Conservation (phyloP, 768 basidiomycete genomes). For the Mycena amicta region DNA sequence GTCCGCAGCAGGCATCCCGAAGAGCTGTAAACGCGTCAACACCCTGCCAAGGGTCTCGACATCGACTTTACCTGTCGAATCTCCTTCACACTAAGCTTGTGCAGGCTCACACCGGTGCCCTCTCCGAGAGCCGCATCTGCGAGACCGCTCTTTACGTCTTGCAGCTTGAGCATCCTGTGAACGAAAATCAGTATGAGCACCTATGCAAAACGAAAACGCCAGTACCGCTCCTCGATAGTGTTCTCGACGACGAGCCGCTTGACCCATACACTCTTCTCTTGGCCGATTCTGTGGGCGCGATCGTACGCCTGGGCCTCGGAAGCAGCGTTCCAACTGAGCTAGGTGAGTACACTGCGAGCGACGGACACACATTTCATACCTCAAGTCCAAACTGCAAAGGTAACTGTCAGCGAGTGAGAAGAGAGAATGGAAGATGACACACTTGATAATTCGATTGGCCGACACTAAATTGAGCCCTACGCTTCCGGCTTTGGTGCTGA, state of each 20-base stretch:
- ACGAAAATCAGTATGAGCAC: not conserved
- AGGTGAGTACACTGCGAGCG: not conserved
- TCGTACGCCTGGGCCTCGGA: slow-evolving; percentile 69
- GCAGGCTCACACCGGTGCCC: slow-evolving; percentile 59
- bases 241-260: slow-evolving; percentile 67
- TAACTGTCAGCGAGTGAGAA: not conserved
- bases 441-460: slow-evolving; percentile 72
- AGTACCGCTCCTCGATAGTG: slow-evolving; percentile 76
- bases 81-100: slow-evolving; percentile 70
- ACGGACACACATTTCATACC: too few relatives aligned
- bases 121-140: slow-evolving; percentile 74
- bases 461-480: slow-evolving; percentile 70
- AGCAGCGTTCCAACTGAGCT: slow-evolving; percentile 62
- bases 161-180: slow-evolving; percentile 64
- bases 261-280: slow-evolving; percentile 68
- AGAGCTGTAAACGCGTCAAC: too few relatives aligned
- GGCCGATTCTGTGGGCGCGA: slow-evolving; percentile 70
- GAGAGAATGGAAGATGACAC: not conserved
- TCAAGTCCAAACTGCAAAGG: slow-evolving; percentile 60
- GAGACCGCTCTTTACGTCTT: slow-evolving; percentile 67
- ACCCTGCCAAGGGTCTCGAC: too few relatives aligned
- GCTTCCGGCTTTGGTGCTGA: slow-evolving; percentile 71
- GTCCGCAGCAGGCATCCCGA: slow-evolving; percentile 33
- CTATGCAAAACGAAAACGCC: not conserved
- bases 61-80: too few relatives aligned